phyloP scores from a whole-genome alignment of 108 stramenopile species.

The Cyclotella atomus region DNA sequence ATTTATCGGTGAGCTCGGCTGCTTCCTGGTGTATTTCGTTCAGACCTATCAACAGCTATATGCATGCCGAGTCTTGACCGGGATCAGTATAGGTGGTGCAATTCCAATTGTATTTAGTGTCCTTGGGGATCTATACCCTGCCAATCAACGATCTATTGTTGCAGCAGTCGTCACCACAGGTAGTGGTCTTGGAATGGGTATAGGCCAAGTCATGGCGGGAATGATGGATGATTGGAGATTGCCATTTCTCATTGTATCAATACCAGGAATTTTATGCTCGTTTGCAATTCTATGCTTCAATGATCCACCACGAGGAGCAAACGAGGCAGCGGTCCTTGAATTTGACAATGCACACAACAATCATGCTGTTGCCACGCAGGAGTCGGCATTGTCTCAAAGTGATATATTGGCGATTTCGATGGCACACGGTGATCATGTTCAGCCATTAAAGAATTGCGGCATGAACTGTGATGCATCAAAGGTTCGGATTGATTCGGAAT shows the following conservation, averaged over 20 bases:
- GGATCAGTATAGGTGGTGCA: slow-evolving; percentile 63
- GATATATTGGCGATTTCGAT: neutral
- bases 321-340: slow-evolving; percentile 41
- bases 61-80: slow-evolving; percentile 55
- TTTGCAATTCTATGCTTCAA: slow-evolving; percentile 26
- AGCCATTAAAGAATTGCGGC: slow-evolving; percentile 8
- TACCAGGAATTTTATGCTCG: slow-evolving; percentile 52
- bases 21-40: slow-evolving; percentile 56
- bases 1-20: slow-evolving; percentile 82
- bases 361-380: neutral
- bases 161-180: slow-evolving; percentile 45
- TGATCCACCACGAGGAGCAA: slow-evolving; percentile 54
- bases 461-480: neutral
- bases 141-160: slow-evolving; percentile 27
- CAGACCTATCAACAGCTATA: slow-evolving; percentile 51
- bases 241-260: slow-evolving; percentile 59
- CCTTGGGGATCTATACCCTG: slow-evolving; percentile 58
- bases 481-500: neutral
- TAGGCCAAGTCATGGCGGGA: slow-evolving; percentile 57
- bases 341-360: neutral
- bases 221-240: slow-evolving; percentile 56
- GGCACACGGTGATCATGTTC: slow-evolving; percentile 2
- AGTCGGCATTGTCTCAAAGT: slow-evolving; percentile 12
- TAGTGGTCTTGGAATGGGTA: slow-evolving; percentile 44
- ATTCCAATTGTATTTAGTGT: slow-evolving; percentile 60